These are phyloP conservation scores for Aureobasidium zeae DNA, from an alignment of 2,329 filamentous ascomycete species.

Conservation along the genomic window DNA sequence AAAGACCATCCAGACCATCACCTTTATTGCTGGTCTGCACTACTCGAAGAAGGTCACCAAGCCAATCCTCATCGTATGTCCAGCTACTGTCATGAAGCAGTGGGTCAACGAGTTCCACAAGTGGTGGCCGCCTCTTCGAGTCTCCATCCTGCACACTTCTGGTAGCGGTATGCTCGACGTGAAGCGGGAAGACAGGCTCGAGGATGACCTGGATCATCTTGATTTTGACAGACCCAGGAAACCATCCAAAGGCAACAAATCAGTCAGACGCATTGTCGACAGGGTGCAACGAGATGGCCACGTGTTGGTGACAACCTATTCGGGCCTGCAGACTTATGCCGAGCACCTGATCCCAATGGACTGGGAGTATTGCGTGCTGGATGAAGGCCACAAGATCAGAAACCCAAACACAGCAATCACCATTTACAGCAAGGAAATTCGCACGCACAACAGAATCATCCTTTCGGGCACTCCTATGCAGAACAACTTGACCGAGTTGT, in stretches of 20 bases:
- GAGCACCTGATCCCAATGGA: slow-evolving; percentile 71
- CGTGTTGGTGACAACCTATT: slow-evolving; percentile 90
- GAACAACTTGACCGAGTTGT: slow-evolving; percentile 89
- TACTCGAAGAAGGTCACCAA: slow-evolving; percentile 78
- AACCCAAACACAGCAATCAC: slow-evolving; percentile 95
- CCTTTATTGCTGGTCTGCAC: slow-evolving; percentile 82
- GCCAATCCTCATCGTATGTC: slow-evolving; percentile 84
- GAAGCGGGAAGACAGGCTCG: slow-evolving; percentile 48
- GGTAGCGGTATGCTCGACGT: slow-evolving; percentile 94
- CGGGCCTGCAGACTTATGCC: slow-evolving; percentile 86
- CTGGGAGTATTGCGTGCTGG: slow-evolving; percentile 89
- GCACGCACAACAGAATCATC: slow-evolving; percentile 83
- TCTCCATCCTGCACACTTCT: slow-evolving; percentile 89
- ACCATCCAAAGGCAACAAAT: slow-evolving; percentile 50
- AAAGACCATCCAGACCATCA: slow-evolving; percentile 76
- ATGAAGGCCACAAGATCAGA: slow-evolving; percentile 96
- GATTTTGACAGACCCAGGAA: slow-evolving; percentile 23
- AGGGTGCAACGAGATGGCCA: slow-evolving; percentile 77
- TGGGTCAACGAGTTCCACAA: slow-evolving; percentile 98
- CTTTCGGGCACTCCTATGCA: slow-evolving; percentile 96
- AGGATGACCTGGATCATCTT: slow-evolving; percentile 53
- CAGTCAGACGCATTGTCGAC: slow-evolving; percentile 72
- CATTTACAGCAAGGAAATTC: slow-evolving; percentile 86
- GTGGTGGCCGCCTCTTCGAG: slow-evolving; percentile 98
- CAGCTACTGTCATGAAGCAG: slow-evolving; percentile 88